Evolutionary conservation across 371 early-diverging fungal genomes (phyloP).

Genomic region (Cokeromyces recurvatus): DNA sequence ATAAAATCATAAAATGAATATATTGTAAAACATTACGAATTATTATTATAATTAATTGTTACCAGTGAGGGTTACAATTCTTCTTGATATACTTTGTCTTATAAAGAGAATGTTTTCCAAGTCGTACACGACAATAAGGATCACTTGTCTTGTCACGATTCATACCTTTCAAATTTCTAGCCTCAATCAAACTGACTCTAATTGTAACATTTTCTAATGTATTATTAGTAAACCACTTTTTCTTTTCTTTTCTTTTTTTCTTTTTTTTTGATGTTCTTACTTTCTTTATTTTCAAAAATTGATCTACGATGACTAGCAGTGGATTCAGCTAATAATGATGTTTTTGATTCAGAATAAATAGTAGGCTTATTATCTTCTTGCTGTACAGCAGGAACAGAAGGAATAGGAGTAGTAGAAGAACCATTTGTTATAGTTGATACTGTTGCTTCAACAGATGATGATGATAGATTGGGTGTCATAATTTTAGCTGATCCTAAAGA

Average conservation of each 20-base stretch:
- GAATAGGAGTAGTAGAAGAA: slow-evolving; percentile 3
- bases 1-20: background rate
- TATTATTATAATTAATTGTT: background rate
- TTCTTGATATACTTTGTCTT: slow-evolving; percentile 73
- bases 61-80: slow-evolving; percentile 60
- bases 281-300: slow-evolving; percentile 13
- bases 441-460: no score
- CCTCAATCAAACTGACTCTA: slow-evolving; percentile 38
- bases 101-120: slow-evolving; percentile 48
- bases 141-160: slow-evolving; percentile 44
- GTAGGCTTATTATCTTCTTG: no score
- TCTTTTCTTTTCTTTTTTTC: no score
- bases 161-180: slow-evolving; percentile 40
- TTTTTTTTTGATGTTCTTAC: no score
- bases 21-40: background rate
- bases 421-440: no score
- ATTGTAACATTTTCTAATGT: slow-evolving; percentile 23
- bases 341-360: no score
- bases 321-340: no score
- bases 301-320: slow-evolving; percentile 8
- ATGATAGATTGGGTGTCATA: no score
- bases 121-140: slow-evolving; percentile 37
- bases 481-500: no score
- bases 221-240: background rate
- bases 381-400: no score